Evolutionary conservation across 1,284 basidiomycete genomes (phyloP), one percentile per base, ranked within the genome.

Genomic region (Trichosporon asahii): DNA sequence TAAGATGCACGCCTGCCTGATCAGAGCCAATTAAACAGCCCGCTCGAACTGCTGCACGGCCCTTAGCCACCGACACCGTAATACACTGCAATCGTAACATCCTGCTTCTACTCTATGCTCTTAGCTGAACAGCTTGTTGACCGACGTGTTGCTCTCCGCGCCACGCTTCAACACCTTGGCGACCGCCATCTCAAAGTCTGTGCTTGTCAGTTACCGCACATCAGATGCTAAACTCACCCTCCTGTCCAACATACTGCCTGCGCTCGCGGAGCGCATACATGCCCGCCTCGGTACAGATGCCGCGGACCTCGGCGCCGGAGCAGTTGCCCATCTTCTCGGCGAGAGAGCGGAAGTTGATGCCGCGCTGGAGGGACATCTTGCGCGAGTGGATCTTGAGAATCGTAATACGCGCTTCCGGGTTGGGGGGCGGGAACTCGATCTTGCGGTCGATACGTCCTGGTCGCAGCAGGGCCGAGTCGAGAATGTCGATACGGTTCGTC

Each of bases 261-360:
- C 96, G 89, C 83, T 98, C 96, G 53, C 96, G 89, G 11, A 98
- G 86, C 1, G 96, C 96, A 81, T 98, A 99, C 96, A 98, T 98
- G 68, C 94, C 95, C 31, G 95, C 96, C 86, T 99, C 96, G 0
- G 96, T 98, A 84, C 95, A 98, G 78, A 99, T 98, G 85, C 96
- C 96, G 40, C 96, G 89, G 12, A 98, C 96, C 83, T 99, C 96
- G 6, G 96, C 96, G 78, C 96, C 96, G 1, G 94, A 97, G 81
- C 95, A 98, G 79, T 96, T 93, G 2, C 96, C 96, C 96, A 98
- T 99, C 88, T 98, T 98, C 83, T 98, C 96, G 0, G 96, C 96
- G 15, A 98, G 87, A 1, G 91, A 90, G 37, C 94, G 91, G 31
- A 98, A 88, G 85, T 99, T 96, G 85, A 99, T 98, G 5, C 96